A percentile compares a stretch with the other conserved stretches of the same genome.
Conservation (phyloP, 192 early-diverging fungal genomes). For the Backusella westeae region DNA sequence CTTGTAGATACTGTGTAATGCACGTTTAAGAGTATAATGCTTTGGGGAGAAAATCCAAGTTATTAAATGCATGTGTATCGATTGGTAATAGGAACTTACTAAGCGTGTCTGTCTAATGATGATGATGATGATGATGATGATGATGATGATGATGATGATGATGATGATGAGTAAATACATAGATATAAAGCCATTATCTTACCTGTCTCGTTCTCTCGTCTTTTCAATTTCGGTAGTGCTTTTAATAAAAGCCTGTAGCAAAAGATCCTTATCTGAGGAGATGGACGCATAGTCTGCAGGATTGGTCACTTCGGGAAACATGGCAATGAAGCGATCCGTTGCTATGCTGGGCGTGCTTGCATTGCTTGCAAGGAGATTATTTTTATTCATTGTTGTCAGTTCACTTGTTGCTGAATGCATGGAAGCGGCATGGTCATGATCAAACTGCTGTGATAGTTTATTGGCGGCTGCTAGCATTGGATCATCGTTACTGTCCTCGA, state of each 20-base stretch:
- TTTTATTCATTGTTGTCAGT: neutral
- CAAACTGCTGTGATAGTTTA: neutral
- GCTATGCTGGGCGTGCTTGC: neutral
- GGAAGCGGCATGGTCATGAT: neutral
- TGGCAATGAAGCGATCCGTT: neutral
- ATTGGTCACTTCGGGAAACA: neutral
- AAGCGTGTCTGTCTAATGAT: slow-evolving; percentile 2
- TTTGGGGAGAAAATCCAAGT: neutral
- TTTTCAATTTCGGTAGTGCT: neutral
- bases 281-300: too few species aligned
- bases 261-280: neutral
- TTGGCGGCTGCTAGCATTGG: neutral
- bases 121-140: neutral
- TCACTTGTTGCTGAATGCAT: neutral
- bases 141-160: too few species aligned
- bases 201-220: slow-evolving; percentile 8
- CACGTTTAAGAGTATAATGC: slow-evolving; percentile 31
- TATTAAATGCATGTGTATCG: neutral
- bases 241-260: neutral
- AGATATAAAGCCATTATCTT: neutral
- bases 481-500: neutral
- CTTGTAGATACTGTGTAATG: slow-evolving; percentile 10
- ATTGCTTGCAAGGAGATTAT: neutral
- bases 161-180: neutral
- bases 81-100: neutral